A percentile compares a stretch with the other conserved stretches of the same genome.
Evolutionary conservation across 2,329 filamentous ascomycete species (phyloP).

Genomic region (Exophiala xenobiotica): DNA sequence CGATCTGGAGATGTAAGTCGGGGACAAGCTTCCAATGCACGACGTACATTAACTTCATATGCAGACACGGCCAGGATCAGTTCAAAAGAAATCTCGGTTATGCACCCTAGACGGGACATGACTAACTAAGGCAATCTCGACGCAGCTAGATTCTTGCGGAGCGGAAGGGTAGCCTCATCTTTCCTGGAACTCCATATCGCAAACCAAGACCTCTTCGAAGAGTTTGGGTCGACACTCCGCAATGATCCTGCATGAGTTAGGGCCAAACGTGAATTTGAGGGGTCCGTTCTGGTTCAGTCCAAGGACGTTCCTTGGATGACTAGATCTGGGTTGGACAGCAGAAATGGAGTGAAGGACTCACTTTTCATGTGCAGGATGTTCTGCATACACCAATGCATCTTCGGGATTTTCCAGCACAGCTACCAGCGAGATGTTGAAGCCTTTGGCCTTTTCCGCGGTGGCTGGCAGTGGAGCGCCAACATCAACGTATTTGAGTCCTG

Average conservation of each 20-base stretch:
- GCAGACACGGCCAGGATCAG: too few relatives aligned
- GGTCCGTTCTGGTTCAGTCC: not conserved
- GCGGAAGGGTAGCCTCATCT: too few relatives aligned
- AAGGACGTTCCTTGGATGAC: not conserved
- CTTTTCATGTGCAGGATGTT: constrained; percentile 47
- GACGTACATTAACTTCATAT: too few relatives aligned
- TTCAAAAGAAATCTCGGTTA: too few relatives aligned
- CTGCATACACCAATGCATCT: constrained; percentile 42
- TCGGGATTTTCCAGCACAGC: constrained; percentile 45
- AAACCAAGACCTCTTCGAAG: not conserved
- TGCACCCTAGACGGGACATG: too few relatives aligned
- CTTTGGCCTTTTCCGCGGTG: constrained; percentile 43
- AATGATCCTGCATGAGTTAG: not conserved
- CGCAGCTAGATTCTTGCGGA: too few relatives aligned
- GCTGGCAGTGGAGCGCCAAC: constrained; percentile 38
- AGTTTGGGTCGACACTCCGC: not conserved
- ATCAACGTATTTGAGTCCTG: constrained; percentile 38
- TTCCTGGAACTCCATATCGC: not conserved
- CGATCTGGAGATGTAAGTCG: too few relatives aligned
- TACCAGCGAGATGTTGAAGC: constrained; percentile 46
- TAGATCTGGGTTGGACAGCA: not conserved
- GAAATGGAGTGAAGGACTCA: constrained; percentile 32
- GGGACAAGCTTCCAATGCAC: too few relatives aligned
- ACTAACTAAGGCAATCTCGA: too few relatives aligned
- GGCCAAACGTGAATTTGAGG: not conserved